These are phyloP conservation scores for Lagenaria siceraria DNA, from an alignment of 306 rosid genomes.

Conservation along the genomic window DNA sequence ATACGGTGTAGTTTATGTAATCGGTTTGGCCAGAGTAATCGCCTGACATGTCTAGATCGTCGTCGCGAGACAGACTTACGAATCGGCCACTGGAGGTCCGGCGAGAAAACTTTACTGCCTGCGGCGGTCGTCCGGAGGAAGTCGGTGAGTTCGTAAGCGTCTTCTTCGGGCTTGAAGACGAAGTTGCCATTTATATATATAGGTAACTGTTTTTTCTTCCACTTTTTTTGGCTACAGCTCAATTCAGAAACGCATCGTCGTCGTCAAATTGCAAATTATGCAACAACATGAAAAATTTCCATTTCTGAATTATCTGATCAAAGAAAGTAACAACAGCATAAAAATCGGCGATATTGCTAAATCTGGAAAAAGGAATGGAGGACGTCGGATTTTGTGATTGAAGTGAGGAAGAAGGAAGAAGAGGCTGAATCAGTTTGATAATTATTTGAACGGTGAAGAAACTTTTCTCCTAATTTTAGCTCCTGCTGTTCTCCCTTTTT, in stretches of 20 bases:
- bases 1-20: conserved; percentile 64
- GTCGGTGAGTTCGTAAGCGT: conserved; percentile 17
- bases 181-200: conserved; percentile 5
- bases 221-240: background rate
- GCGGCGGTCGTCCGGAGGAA: conserved; percentile 24
- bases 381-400: background rate
- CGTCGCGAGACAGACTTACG: conserved; percentile 53
- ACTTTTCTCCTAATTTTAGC: conserved; percentile 6
- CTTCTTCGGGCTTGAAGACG: conserved; percentile 32
- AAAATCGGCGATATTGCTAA: background rate
- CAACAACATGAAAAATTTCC: background rate
- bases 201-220: conserved; percentile 3
- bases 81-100: conserved; percentile 56
- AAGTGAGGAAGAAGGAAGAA: background rate
- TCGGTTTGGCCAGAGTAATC: conserved; percentile 41
- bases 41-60: conserved; percentile 44
- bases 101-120: conserved; percentile 33
- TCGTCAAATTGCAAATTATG: background rate
- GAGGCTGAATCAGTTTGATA: conserved; percentile 7
- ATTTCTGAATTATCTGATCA: background rate
- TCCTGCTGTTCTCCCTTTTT: conserved; percentile 20
- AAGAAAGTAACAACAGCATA: background rate
- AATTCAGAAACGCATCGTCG: background rate
- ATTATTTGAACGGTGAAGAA: conserved; percentile 21
- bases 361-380: background rate